Evolutionary conservation across 2,329 filamentous ascomycete species (phyloP).

Genomic region (Colletotrichum zoysiae): DNA sequence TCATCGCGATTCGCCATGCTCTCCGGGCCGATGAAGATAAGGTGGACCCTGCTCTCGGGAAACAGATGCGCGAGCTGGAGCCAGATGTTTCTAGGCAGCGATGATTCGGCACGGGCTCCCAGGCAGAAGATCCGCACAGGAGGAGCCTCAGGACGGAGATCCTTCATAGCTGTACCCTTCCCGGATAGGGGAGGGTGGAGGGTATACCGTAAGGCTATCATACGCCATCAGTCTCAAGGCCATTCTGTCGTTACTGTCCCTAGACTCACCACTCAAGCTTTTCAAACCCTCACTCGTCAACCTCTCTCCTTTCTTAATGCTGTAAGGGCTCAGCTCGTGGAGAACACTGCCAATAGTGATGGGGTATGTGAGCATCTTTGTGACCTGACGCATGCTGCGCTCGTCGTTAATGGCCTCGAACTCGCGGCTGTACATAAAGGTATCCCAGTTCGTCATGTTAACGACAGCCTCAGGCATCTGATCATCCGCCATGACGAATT

Average conservation of each 20-base stretch:
- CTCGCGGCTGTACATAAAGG: constrained; percentile 91
- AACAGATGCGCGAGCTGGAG: constrained; percentile 94
- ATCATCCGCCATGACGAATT: constrained; percentile 90
- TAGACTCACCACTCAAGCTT: constrained; percentile 84
- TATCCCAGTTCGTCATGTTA: constrained; percentile 99
- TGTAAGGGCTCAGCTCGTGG: constrained; percentile 95
- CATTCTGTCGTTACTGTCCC: not conserved
- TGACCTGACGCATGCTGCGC: constrained; percentile 91
- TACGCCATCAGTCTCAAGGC: constrained; percentile 7
- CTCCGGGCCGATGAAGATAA: constrained; percentile 96
- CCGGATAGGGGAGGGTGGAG: constrained; percentile 89
- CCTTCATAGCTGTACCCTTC: constrained; percentile 79
- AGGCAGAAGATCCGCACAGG: constrained; percentile 93
- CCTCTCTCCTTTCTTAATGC: constrained; percentile 78
- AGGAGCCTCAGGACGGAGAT: constrained; percentile 85
- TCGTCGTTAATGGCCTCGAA: constrained; percentile 93
- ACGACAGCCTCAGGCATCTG: constrained; percentile 93
- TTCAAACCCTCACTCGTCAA: constrained; percentile 91
- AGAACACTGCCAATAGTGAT: constrained; percentile 91
- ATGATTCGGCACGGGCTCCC: constrained; percentile 96
- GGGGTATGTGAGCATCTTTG: constrained; percentile 92
- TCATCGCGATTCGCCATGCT: constrained; percentile 94
- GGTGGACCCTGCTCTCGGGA: constrained; percentile 88
- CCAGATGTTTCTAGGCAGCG: constrained; percentile 93
- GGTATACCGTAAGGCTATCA: constrained; percentile 86